phyloP scores from a whole-genome alignment of 805 yeast genomes.

The Tetrapisispora iriomotensis region DNA sequence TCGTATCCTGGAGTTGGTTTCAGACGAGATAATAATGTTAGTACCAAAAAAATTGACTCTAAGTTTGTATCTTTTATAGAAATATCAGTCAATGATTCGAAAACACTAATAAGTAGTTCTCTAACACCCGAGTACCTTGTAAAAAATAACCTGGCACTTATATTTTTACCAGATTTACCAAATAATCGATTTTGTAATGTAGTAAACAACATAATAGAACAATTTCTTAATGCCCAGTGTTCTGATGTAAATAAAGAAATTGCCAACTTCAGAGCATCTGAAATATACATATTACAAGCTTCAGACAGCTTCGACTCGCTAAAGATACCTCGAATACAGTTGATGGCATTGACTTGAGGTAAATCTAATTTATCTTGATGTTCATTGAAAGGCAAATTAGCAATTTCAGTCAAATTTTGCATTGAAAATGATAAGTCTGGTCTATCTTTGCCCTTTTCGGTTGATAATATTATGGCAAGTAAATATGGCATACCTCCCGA shows the following conservation, averaged over 20 bases:
- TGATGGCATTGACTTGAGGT: constrained; percentile 91
- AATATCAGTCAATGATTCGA: constrained; percentile 25
- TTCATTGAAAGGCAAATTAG: constrained; percentile 38
- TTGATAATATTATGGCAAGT: constrained; percentile 61
- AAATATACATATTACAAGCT: constrained; percentile 41
- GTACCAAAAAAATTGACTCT: constrained; percentile 64
- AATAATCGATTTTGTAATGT: constrained; percentile 73
- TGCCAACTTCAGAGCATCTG: constrained; percentile 50
- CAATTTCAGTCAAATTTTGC: constrained; percentile 42
- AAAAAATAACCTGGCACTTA: constrained; percentile 63
- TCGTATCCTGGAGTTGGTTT: constrained; percentile 49
- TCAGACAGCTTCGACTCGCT: constrained; percentile 59
- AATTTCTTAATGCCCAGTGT: constrained; percentile 82
- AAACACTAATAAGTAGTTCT: constrained; percentile 37
- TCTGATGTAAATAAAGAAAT: constrained; percentile 52
- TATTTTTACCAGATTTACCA: constrained; percentile 41
- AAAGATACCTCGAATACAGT: constrained; percentile 68
- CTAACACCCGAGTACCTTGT: constrained; percentile 48
- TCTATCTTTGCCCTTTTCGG: constrained; percentile 31
- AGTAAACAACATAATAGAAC: constrained; percentile 88
- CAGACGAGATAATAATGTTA: constrained; percentile 61
- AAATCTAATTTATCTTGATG: constrained; percentile 53
- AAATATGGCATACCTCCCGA: constrained; percentile 88
- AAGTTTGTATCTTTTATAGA: constrained; percentile 26
- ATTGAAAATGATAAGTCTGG: constrained; percentile 43